phyloP scores from a whole-genome alignment of 2,329 filamentous ascomycete species.

The Corynespora cassiicola region DNA sequence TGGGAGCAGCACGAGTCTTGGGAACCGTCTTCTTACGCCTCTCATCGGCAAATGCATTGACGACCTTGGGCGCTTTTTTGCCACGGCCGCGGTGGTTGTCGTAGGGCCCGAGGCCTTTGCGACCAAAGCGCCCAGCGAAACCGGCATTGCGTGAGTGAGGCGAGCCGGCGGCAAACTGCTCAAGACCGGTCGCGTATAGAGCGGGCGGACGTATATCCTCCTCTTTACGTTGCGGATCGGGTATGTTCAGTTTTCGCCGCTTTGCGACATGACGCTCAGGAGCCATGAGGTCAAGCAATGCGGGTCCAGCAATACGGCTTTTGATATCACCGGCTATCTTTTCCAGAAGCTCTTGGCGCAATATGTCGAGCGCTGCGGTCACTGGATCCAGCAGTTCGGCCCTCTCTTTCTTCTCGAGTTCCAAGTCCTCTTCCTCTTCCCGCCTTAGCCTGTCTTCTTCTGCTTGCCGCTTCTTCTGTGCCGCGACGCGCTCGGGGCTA shows the following conservation, averaged over 20 bases:
- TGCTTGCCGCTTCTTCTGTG: conserved; percentile 63
- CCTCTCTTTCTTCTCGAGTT: conserved; percentile 87
- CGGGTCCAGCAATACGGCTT: conserved; percentile 81
- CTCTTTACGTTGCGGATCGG: conserved; percentile 66
- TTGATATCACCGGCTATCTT: conserved; percentile 90
- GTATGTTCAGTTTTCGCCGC: conserved; percentile 78
- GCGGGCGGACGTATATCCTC: conserved; percentile 64
- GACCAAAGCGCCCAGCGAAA: conserved; percentile 48
- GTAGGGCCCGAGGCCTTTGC: conserved; percentile 52
- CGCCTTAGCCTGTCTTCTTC: conserved; percentile 71
- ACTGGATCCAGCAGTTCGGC: conserved; percentile 93
- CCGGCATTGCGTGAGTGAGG: conserved; percentile 58
- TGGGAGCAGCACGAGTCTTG: conserved; percentile 68
- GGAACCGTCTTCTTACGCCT: conserved; percentile 61
- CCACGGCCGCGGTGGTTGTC: conserved; percentile 51
- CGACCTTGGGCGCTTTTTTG: conserved; percentile 44
- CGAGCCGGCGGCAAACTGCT: conserved; percentile 68
- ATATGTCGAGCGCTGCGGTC: conserved; percentile 77
- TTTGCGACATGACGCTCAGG: conserved; percentile 82
- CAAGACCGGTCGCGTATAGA: conserved; percentile 62
- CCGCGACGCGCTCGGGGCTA: conserved; percentile 57
- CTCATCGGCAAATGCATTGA: conserved; percentile 63
- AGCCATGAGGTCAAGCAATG: conserved; percentile 81
- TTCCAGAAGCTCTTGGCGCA: conserved; percentile 81
- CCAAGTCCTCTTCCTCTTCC: conserved; percentile 81